These are phyloP conservation scores for Proliferodiscus dingleyae DNA, from an alignment of 2,329 filamentous ascomycete genomes.

Conservation along the genomic window DNA sequence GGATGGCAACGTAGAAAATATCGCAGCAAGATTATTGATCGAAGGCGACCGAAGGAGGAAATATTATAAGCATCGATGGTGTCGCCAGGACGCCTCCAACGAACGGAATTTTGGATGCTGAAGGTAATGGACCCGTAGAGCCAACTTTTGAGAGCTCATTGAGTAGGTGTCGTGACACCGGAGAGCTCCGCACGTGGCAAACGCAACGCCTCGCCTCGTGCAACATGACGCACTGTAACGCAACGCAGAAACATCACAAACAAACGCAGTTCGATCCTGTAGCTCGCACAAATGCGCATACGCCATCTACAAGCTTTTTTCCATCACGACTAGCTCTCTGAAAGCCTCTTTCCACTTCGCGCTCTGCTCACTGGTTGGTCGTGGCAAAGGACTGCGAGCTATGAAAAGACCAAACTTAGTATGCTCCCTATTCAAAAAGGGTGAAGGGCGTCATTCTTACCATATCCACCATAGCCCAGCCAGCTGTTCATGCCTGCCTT, in stretches of 20 bases:
- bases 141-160: not conserved
- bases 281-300: not conserved
- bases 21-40: not conserved
- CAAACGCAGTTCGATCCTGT: constrained; percentile 1
- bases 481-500: constrained; percentile 60
- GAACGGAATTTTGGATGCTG: not conserved
- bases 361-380: constrained; percentile 44
- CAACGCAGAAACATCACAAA: not conserved
- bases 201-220: not conserved
- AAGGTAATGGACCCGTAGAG: not conserved
- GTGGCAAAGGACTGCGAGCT: constrained; percentile 45
- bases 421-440: no score
- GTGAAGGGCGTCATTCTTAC: no score
- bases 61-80: not conserved
- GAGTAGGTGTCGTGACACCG: not conserved
- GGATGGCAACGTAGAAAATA: no score
- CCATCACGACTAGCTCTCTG: constrained; percentile 46
- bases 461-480: constrained; percentile 56
- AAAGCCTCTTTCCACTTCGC: constrained; percentile 52
- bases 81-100: not conserved
- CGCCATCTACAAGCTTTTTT: constrained; percentile 35
- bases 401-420: no score
- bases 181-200: not conserved
- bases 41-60: not conserved
- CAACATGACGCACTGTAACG: constrained; percentile 1